Evolutionary conservation across 1,284 basidiomycete species (phyloP), one percentile per base, ranked within the genome.

Genomic region (Meripilus lineatus): DNA sequence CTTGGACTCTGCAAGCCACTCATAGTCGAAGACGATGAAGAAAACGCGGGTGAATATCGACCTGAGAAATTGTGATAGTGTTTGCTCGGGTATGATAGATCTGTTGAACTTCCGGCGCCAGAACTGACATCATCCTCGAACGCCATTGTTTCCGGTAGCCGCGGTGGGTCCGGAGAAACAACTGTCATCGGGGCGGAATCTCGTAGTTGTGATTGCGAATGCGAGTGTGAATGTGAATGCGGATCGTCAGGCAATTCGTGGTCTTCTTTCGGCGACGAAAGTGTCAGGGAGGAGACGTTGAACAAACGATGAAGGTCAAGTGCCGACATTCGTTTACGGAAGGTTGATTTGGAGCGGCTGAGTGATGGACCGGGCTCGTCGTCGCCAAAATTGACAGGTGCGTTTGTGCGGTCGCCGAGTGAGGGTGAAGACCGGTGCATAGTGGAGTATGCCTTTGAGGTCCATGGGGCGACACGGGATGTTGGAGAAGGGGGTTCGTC

Each of bases 261-360:
- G 28, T 8, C 10, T 30, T 8, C 8, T 10, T 8, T 8, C 28
- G n/a, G n/a, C 10, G 28, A n/a, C 8, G 50, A 32, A 33, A 38
- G 6, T 38, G 44, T 47, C 17, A 52, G 47, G 14, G 45, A 24
- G 23, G 50, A 46, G 8, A 50, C 44, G 7, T 48, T 51, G 46
- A 64, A 62, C n/a, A 64, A 40, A 38, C 55, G 54, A 40, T 60
- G 62, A 20, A 64, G 49, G 40, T 64, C 59, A 10, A 61, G 57
- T 4, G 58, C 57, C 14, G 62, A 64, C 8, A 64, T 51, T 5
- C 61, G 51, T 1, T 51, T 55, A 11, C 58, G 53, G 53, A 64
- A 64, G 6, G 62, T n/a, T n/a, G n/a, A 62, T 25, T 54, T 58
- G 37, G 53, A 49, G 41, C 53, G 56, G n/a, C 53, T 53, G 10